Base-by-base conservation (phyloP, 129 eudicot genomes). In the Pulicaria dysenterica region DNA sequence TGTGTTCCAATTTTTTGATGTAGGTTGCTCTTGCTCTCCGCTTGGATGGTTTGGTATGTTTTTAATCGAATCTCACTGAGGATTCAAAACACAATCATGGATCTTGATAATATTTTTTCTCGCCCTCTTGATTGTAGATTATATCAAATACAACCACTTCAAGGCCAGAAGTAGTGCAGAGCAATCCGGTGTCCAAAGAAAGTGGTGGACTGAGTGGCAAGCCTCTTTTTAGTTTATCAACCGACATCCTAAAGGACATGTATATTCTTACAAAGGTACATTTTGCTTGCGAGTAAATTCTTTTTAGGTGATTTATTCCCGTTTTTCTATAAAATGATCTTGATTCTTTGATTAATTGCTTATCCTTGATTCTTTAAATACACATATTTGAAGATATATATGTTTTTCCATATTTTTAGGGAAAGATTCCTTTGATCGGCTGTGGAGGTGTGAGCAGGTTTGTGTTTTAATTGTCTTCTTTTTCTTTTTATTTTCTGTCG, bases 11-110 rank as follows among this genome's bases (percentile, higher is more conserved):
- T 48, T 64, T 44, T 9, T 38, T 17, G 3, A 38, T 87, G 82
- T 82, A 94, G 99, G 99, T 94, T 77, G 97, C 99, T 75, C 89
- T 94, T 79, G 97, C 96, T 77, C 97, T 88, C 63, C 97, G 95
- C 16, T 82, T 90, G 79, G 97, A 94, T 77, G 99, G 99, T 79
- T 77, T 94, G 99, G 99, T 94, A 84, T 37, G 80, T 58, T 75
- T 68, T 51, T 70, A 16, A 40, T 37, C 44, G 45, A 75, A 75
- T 46, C 49, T 57, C 31, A 45, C 40, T 3, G 34, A 71, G 51
- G 67, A 41, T 60, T 49, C 16, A 70, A 37, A 77, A 36, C 11
- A 56, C n/a, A 50, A 31, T 70, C 36, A 53, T 70, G 67, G 31
- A 50, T 54, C 48, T 70, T 70, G 65, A 43, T 67, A 15, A 50